A percentile compares a stretch with the other conserved stretches of the same genome.
Evolutionary conservation across 371 early-diverging fungal genomes (phyloP).

Genomic region (Mitosporidium daphniae): DNA sequence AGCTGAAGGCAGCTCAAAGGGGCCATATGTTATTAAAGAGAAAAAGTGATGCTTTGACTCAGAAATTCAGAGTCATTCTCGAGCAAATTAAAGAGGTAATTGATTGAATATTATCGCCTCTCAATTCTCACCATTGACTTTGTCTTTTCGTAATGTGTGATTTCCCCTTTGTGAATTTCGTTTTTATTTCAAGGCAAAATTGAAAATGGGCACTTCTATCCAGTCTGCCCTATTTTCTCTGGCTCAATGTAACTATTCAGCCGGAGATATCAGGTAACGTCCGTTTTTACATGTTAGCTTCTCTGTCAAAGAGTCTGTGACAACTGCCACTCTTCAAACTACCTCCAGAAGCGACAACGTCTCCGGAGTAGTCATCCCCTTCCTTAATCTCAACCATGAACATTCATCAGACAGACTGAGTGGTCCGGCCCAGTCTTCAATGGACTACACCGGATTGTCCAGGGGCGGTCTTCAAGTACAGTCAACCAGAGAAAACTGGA

Average conservation of each 20-base stretch:
- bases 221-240: constrained; percentile 83
- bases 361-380: constrained; percentile 71
- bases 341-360: constrained; percentile 67
- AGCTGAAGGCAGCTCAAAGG: constrained; percentile 83
- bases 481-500: constrained; percentile 63
- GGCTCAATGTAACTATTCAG: constrained; percentile 76
- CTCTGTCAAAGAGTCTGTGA: constrained; percentile 64
- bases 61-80: constrained; percentile 64
- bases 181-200: constrained; percentile 18
- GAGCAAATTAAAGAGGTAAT: constrained; percentile 51
- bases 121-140: no score
- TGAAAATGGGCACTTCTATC: constrained; percentile 76
- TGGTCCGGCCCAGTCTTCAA: constrained; percentile 1
- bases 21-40: constrained; percentile 48
- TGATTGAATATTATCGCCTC: no score
- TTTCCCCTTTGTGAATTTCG: not conserved
- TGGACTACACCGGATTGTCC: constrained; percentile 69
- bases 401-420: constrained; percentile 4
- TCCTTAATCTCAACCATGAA: no score
- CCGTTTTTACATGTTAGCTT: constrained; percentile 21
- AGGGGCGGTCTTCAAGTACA: constrained; percentile 85
- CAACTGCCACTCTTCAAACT: constrained; percentile 49
- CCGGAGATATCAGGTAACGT: constrained; percentile 57
- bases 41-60: constrained; percentile 63
- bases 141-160: not conserved